Percentiles rank a stretch among this genome's conserved stretches.
These are phyloP conservation scores for Tolypocladium paradoxum DNA, from an alignment of 2,329 filamentous ascomycete species.

Conservation along the genomic window DNA sequence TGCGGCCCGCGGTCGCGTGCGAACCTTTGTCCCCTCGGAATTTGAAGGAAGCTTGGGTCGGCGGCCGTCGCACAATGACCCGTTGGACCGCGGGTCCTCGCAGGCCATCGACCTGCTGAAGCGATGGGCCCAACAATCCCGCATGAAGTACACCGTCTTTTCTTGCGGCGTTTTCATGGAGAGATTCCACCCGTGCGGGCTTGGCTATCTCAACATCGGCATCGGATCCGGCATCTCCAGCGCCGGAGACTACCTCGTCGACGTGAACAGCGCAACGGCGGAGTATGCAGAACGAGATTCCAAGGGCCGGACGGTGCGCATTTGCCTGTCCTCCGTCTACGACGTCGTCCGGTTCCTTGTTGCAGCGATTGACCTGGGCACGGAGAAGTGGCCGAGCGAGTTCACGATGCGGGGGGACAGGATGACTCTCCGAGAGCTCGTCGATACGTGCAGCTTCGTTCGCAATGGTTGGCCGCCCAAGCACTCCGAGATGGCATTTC, in stretches of 20 bases:
- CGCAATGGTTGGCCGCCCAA: slow-evolving; percentile 29
- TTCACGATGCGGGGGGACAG: slow-evolving; percentile 60
- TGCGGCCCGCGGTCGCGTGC: slow-evolving; percentile 52
- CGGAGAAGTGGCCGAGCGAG: slow-evolving; percentile 54
- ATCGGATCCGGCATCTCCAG: slow-evolving; percentile 37
- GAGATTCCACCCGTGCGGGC: slow-evolving; percentile 57
- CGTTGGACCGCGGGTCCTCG: slow-evolving; percentile 49
- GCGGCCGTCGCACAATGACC: slow-evolving; percentile 40
- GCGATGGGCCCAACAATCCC: slow-evolving; percentile 36
- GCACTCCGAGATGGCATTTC: background rate
- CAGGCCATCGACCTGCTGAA: slow-evolving; percentile 46
- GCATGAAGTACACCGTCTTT: slow-evolving; percentile 60
- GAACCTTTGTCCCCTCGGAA: slow-evolving; percentile 63
- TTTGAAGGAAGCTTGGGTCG: slow-evolving; percentile 56
- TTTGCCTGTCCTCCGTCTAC: slow-evolving; percentile 58
- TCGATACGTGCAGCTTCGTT: slow-evolving; percentile 36
- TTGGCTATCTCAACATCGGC: slow-evolving; percentile 50
- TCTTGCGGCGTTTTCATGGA: slow-evolving; percentile 70
- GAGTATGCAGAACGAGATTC: slow-evolving; percentile 47
- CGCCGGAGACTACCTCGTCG: slow-evolving; percentile 56
- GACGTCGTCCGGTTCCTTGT: slow-evolving; percentile 64
- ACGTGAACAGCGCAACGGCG: slow-evolving; percentile 46
- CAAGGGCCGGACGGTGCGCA: slow-evolving; percentile 35
- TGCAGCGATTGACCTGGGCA: slow-evolving; percentile 53
- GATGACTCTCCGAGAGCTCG: slow-evolving; percentile 48